phyloP scores from a whole-genome alignment of 163 green algal genomes.

The Trebouxiophyceae sp. region DNA sequence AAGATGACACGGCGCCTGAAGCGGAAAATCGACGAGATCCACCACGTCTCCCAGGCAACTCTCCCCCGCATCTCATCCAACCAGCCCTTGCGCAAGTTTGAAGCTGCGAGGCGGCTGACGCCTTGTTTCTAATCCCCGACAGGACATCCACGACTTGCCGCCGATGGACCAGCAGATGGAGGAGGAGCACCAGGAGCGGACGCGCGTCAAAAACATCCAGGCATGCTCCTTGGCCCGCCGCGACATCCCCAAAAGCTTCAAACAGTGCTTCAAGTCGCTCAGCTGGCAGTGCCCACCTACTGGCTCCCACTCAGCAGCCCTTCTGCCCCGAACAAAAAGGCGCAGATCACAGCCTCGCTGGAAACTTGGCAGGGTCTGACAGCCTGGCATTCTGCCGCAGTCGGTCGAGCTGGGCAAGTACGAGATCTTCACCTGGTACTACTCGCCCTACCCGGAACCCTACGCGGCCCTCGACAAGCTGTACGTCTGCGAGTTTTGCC shows the following conservation, averaged over 20 bases:
- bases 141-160: constrained; percentile 51
- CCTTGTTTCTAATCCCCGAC: background rate
- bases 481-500: constrained; percentile 77
- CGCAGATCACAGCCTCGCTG: no score
- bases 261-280: background rate
- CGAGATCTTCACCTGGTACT: constrained; percentile 96
- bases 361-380: no score
- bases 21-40: constrained; percentile 65
- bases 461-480: constrained; percentile 69
- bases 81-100: background rate
- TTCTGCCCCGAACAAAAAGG: no score
- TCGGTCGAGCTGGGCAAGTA: constrained; percentile 86
- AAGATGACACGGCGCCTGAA: constrained; percentile 83
- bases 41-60: constrained; percentile 44
- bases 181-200: constrained; percentile 79
- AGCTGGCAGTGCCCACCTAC: background rate
- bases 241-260: background rate
- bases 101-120: background rate
- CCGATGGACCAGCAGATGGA: constrained; percentile 60
- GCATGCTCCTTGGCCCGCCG: constrained; percentile 16
- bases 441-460: constrained; percentile 61
- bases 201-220: constrained; percentile 88
- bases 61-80: no score
- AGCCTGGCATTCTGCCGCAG: no score
- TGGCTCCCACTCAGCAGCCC: no score